Evolutionary conservation across 352 stramenopile species (phyloP).

Genomic region (Globisporangium nagaii): DNA sequence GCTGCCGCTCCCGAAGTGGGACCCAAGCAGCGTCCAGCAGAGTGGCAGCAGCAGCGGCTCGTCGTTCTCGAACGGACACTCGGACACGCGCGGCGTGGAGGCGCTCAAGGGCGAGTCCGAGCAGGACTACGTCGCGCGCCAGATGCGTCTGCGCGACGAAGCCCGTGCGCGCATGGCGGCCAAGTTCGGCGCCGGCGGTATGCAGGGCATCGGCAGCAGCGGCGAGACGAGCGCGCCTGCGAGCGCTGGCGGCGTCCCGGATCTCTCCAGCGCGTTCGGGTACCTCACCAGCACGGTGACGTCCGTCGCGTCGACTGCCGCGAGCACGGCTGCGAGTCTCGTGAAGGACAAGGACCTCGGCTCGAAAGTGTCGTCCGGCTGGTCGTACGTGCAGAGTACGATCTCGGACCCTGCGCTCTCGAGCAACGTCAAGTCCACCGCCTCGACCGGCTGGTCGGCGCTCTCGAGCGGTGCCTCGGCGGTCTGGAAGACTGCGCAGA

Average conservation of each 20-base stretch:
- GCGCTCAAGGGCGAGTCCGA: slow-evolving; percentile 79
- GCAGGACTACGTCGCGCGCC: slow-evolving; percentile 66
- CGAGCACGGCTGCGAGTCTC: slow-evolving; percentile 55
- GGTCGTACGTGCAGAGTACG: slow-evolving; percentile 71
- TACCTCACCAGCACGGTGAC: slow-evolving; percentile 69
- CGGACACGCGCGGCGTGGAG: slow-evolving; percentile 67
- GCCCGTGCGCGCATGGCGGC: slow-evolving; percentile 72
- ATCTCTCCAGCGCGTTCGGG: slow-evolving; percentile 69
- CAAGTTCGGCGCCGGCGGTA: slow-evolving; percentile 70
- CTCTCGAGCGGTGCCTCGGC: slow-evolving; percentile 61
- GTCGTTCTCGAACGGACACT: slow-evolving; percentile 30
- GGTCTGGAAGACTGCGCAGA: slow-evolving; percentile 60
- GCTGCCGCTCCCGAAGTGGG: slow-evolving; percentile 57
- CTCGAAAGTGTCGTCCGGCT: slow-evolving; percentile 72
- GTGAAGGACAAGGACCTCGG: slow-evolving; percentile 75
- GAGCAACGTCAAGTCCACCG: slow-evolving; percentile 77
- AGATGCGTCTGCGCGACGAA: slow-evolving; percentile 71
- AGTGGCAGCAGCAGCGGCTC: slow-evolving; percentile 4
- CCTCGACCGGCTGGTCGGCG: slow-evolving; percentile 65
- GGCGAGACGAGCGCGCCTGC: slow-evolving; percentile 48
- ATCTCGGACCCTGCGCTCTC: slow-evolving; percentile 66
- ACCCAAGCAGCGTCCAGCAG: slow-evolving; percentile 36
- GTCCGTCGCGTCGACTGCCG: slow-evolving; percentile 30
- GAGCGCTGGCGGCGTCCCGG: slow-evolving; percentile 30
- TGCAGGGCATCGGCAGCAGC: slow-evolving; percentile 76